Base-by-base conservation (phyloP, 1,284 basidiomycete genomes). In the Stereum hirsutum region DNA sequence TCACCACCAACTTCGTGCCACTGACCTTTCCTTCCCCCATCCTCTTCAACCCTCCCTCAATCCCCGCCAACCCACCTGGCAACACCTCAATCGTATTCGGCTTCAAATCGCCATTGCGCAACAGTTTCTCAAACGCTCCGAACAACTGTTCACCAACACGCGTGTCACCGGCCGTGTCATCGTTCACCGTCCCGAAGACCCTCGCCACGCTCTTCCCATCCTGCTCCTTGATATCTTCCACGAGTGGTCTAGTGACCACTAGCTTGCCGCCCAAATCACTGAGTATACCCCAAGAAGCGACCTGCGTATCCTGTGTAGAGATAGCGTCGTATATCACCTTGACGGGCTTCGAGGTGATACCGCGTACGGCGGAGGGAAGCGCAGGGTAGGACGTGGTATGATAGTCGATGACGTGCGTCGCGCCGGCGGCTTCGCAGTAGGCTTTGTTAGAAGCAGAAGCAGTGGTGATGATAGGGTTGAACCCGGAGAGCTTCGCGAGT, bases 1-100 rank as follows among this genome's bases (percentile, higher is more conserved):
- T n/a, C 1, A 51, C 69, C 11, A 79, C 59, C 8, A 80, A 56
- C 52, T 80, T 78, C n/a, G 56, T 52, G 2, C 64, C 72, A 21
- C 71, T 75, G 12, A 78, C 61, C 41, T n/a, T n/a, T n/a, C 66
- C 50, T 6, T 63, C 57, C 2, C 54, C 55, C 53, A 79, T 39
- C 44, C 59, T 57, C 26, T 64, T 55, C 42, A 80, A 50, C 0
- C 70, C 77, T 7, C 47, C 60, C 0, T 51, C 36, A 14, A 79
- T 66, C 2, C 68, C 74, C 3, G 51, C 51, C 7, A 80, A 55
- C 5, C 77, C 76, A 25, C 58, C 56, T 0, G 68, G 60, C 3
- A 79, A 52, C 10, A 74, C 56, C 51, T 75, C 67, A 2, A 65
- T 51, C 8, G 39, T 48, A 44, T 54, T 54, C 19, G 55, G 55